phyloP scores from a whole-genome alignment of 768 basidiomycete species.

The Dictyophora rubrovolvata region DNA sequence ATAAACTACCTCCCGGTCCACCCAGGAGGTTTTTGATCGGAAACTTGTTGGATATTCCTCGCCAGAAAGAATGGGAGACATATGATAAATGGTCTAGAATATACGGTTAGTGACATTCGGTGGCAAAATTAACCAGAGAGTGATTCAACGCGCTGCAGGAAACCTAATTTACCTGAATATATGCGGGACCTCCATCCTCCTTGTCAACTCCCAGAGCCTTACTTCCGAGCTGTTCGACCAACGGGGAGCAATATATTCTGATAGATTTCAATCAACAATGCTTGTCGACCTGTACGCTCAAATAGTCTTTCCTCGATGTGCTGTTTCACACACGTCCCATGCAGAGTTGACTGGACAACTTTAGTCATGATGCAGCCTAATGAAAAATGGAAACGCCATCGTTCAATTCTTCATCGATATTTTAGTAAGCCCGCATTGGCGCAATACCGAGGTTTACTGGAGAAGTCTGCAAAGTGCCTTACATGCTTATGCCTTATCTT shows the following conservation, averaged over 20 bases:
- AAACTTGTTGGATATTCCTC: slow-evolving; percentile 5
- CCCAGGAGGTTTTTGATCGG: not conserved
- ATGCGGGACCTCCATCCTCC: slow-evolving; percentile 15
- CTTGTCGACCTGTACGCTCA: slow-evolving; percentile 6
- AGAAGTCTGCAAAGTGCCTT: not conserved
- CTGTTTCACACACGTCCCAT: not conserved
- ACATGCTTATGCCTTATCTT: not conserved
- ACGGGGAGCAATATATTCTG: slow-evolving; percentile 22
- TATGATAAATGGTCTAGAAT: slow-evolving; percentile 6
- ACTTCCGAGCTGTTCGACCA: slow-evolving; percentile 23
- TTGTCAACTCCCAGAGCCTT: slow-evolving; percentile 17
- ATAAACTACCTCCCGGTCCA: slow-evolving; percentile 10
- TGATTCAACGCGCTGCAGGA: slow-evolving; percentile 9
- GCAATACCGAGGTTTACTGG: not conserved
- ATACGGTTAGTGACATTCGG: not conserved
- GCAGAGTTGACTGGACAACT: not conserved
- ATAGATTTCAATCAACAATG: slow-evolving; percentile 18
- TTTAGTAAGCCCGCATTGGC: not conserved
- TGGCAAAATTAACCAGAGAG: not conserved
- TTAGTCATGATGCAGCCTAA: not conserved
- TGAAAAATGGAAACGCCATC: not conserved
- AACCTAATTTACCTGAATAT: slow-evolving; percentile 19
- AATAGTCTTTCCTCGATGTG: not conserved
- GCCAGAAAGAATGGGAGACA: slow-evolving; percentile 6
- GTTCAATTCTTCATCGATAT: not conserved